phyloP scores from a whole-genome alignment of 805 yeast genomes.

The Phaffomyces opuntiae region DNA sequence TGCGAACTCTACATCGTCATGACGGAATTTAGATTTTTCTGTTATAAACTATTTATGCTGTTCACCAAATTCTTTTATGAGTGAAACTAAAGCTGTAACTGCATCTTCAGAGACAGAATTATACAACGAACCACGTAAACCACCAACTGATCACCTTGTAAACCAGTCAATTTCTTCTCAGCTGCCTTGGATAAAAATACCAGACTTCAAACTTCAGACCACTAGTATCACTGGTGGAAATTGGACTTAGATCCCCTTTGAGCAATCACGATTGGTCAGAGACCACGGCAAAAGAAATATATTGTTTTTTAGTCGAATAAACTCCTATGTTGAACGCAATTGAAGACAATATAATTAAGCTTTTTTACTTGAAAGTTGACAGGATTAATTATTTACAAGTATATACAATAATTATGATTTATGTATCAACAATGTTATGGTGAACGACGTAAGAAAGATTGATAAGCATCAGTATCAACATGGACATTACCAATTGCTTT shows the following conservation, averaged over 20 bases:
- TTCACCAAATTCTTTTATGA: neutral
- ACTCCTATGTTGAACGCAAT: conserved; percentile 26
- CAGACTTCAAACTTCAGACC: no score
- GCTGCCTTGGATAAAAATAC: no score
- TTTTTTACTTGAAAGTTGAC: conserved; percentile 57
- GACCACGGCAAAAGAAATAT: no score
- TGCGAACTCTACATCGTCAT: no score
- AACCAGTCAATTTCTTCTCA: neutral
- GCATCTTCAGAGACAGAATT: conserved; percentile 7
- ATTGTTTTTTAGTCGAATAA: no score
- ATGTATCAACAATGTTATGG: neutral
- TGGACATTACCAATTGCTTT: conserved; percentile 71
- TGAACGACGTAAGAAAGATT: conserved; percentile 55
- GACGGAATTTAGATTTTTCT: no score
- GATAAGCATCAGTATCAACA: conserved; percentile 82
- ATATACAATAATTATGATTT: neutral
- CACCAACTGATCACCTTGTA: conserved; percentile 10
- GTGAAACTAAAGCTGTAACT: conserved; percentile 3
- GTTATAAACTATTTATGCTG: no score
- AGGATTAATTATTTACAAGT: conserved; percentile 53
- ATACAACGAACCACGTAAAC: conserved; percentile 5
- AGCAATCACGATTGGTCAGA: no score
- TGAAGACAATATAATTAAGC: conserved; percentile 89
- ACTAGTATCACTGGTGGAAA: no score
- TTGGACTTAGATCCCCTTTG: no score